Conservation (phyloP, 1,284 basidiomycete genomes). For the Cutaneotrichosporon sp. region DNA sequence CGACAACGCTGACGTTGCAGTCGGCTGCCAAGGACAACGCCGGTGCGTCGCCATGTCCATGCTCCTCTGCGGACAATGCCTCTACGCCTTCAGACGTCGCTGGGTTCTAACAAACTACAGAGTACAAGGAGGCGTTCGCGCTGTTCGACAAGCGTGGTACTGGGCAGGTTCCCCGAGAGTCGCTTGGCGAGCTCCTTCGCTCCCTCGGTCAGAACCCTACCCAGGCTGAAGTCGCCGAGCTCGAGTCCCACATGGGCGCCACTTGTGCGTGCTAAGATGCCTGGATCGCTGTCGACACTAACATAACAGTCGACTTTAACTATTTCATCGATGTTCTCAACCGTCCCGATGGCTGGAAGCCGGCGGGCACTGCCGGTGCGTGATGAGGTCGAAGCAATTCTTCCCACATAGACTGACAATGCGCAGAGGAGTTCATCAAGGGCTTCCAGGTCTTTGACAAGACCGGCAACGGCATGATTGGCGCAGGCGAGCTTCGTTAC, state of each 20-base stretch:
- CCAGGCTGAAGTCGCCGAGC: constrained; percentile 86
- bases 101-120: constrained; percentile 49
- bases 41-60: too few species aligned
- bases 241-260: constrained; percentile 58
- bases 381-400: constrained; percentile 7
- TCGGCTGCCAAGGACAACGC: constrained; percentile 21
- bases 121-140: constrained; percentile 95
- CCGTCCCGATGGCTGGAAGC: constrained; percentile 93
- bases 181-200: constrained; percentile 88
- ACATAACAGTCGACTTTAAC: constrained; percentile 69
- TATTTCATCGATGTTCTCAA: constrained; percentile 88
- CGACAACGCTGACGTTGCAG: constrained; percentile 8
- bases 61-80: too few species aligned
- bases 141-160: constrained; percentile 97
- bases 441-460: constrained; percentile 99
- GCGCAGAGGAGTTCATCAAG: constrained; percentile 93
- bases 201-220: constrained; percentile 98
- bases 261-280: constrained; percentile 31
- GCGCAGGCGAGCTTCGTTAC: constrained; percentile 84
- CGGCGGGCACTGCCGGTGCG: constrained; percentile 82
- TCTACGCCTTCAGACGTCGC: too few species aligned
- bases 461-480: constrained; percentile 94
- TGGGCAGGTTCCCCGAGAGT: constrained; percentile 78
- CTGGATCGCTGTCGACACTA: not conserved
- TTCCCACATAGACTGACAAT: not conserved